These are phyloP conservation scores for Vinca minor DNA, from an alignment of 257 asterid genomes.

Conservation along the genomic window DNA sequence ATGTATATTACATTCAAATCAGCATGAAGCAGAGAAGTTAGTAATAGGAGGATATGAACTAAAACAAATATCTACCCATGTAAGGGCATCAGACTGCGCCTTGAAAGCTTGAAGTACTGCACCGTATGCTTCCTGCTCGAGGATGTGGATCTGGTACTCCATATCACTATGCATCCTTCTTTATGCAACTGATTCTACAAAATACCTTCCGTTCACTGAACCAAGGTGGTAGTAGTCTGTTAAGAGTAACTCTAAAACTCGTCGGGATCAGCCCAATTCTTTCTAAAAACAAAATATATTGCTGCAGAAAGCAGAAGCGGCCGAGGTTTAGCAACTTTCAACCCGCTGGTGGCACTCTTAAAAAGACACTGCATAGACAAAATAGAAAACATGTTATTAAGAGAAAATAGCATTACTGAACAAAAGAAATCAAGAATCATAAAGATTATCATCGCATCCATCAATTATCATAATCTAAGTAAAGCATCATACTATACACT, in stretches of 20 bases:
- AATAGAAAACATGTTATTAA: neutral
- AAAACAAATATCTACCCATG: constrained; percentile 61
- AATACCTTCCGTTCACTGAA: constrained; percentile 44
- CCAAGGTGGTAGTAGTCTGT: constrained; percentile 20
- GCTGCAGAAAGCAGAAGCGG: neutral
- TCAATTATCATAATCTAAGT: no score
- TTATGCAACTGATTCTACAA: constrained; percentile 38
- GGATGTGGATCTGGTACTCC: constrained; percentile 81
- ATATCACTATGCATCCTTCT: constrained; percentile 54
- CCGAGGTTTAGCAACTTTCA: no score
- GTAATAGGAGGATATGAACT: neutral
- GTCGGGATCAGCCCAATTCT: neutral
- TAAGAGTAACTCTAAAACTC: constrained; percentile 6
- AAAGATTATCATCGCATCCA: neutral
- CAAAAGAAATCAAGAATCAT: neutral
- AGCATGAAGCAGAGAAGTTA: neutral
- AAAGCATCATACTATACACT: no score
- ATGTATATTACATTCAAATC: constrained; percentile 13
- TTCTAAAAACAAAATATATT: neutral
- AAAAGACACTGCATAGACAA: neutral
- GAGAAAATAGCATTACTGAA: neutral
- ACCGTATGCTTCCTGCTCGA: constrained; percentile 93
- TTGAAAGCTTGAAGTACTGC: constrained; percentile 92
- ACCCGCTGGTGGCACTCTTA: neutral
- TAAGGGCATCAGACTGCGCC: constrained; percentile 96